Evolutionary conservation across 2,329 filamentous ascomycete species (phyloP), one percentile per base, ranked within the genome.

Genomic region (Aplosporella prunicola): DNA sequence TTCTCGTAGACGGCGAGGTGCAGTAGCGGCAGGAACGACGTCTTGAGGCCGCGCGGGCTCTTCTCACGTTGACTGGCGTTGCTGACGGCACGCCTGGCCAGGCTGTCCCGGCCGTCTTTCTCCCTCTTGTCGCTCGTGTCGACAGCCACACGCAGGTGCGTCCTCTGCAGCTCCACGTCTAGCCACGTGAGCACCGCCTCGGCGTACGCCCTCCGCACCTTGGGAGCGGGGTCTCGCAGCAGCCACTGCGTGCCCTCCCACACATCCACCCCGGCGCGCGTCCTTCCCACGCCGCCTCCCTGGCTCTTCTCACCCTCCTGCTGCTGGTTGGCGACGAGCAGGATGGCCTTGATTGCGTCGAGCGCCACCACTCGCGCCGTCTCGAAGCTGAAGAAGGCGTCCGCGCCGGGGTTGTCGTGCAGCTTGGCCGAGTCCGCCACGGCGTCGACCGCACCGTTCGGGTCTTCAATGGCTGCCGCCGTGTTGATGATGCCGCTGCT

Each of bases 201-300:
- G 5, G 80, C 76, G 49, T 96, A 98, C 1, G 87, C 84, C 54
- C 80, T 80, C 37, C 88, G 77, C 22, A 96, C 87, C 20, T 76
- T 71, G 20, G 76, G 76, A 50, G 88, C 80, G 1, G 76, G 71
- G 51, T 95, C 89, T 24, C 82, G 78, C 14, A 96, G 65, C 29
- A 96, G 74, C 84, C 86, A 94, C 44, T 95, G 86, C 0, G 88
- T 94, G n/a, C 85, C 86, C 58, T 96, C 88, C 91, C 91, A 98
- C 0, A 88, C 82, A 38, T 82, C 74, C 7, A 93, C 70, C 0
- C 83, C 79, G 1, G 93, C 83, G 26, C 71, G 76, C 55, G 81
- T 84, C 45, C 87, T 74, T 5, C 78, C 76, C 35, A 91, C 72
- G 20, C 74, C 74, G 17, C 59, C 63, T 5, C 52, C 46, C 27